Base-by-base conservation (phyloP, 768 basidiomycete species). In the Mycena pura region DNA sequence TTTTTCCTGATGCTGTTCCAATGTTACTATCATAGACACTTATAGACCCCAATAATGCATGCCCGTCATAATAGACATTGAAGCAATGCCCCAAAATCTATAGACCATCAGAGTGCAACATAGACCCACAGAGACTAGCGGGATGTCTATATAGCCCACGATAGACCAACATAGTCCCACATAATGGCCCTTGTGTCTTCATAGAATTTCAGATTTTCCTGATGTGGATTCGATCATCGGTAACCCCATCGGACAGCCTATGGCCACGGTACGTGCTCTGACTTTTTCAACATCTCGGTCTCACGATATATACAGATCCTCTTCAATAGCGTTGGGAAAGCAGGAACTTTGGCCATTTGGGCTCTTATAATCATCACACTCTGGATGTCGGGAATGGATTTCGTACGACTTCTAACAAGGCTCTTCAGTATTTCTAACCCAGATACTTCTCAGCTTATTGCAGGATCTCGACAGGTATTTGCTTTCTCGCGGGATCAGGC, bases 401-500 rank as follows among this genome's bases (percentile, higher is more conserved):
- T 40, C 74, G 75, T 74, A 68, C 69, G 47, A 19, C 24, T 14
- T 40, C 15, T 43, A 9, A 3, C 19, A 8, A 21, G 55, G 32
- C 27, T 22, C 17, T 22, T 1, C n/a, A n/a, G n/a, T n/a, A n/a
- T 21, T 2, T 22, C 24, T 62, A 2, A 4, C 50, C 77, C 3
- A 67, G 73, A 15, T 69, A 74, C 50, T 62, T 70, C 28, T n/a
- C 68, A 73, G 72, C 72, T 80, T 17, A 70, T 77, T n/a, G 78
- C 78, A 5, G 72, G 75, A 7, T 82, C 81, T 2, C 82, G 90
- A 8, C 90, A 91, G 72, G 84, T 82, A 0, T 90, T 89, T 67
- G 88, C 88, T 0, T 89, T 90, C 71, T 81, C 86, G 24, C 82
- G 89, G 1, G 89, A 91, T 67, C 82, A 80, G 21, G 87, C 78